Base-by-base conservation (phyloP, 2,329 filamentous ascomycete species). In the Ascochyta rabiei region DNA sequence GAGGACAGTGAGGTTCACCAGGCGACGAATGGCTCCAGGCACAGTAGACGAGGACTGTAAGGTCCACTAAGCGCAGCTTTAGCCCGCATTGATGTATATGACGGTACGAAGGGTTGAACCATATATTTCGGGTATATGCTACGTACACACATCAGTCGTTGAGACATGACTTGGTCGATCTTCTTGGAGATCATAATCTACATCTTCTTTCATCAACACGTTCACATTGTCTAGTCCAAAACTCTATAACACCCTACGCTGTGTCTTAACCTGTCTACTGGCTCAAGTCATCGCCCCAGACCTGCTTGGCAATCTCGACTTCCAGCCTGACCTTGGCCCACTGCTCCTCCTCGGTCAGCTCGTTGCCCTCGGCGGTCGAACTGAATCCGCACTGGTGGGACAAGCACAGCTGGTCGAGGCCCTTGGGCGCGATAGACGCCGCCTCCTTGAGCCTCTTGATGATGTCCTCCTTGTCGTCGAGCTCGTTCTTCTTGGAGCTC, bases 331-430 rank as follows among this genome's bases (percentile, higher is more conserved):
- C 72, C 77, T 85, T 85, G 3, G 78, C 81, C 82, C 82, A 85
- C 69, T 84, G 82, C 75, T 84, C 77, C 55, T 84, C 81, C 68
- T 83, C 80, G 10, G 72, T 80, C 60, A 85, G 72, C 56, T 83
- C 79, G 57, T 85, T 84, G 33, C 82, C 83, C 72, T 85, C 82
- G 51, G 79, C 78, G 6, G 82, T 84, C n/a, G 77, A 80, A 63
- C 77, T 80, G 66, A 85, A 85, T 4, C 82, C 83, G 63, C 82
- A 85, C 73, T 85, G 83, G 64, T 84, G 82, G 60, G 79, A 82
- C 56, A 84, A 64, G 67, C 81, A 83, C 55, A 85, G 72, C 77
- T 85, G 82, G 46, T 83, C 79, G 7, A 84, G 71, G 0, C 82
- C 83, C 45, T 73, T 70, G n/a, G 80, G 79, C 62, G 81, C 81